Percentiles rank a stretch among this genome's conserved stretches.
These are phyloP conservation scores for Elongisporangium prolatum DNA, from an alignment of 352 stramenopile genomes.

Conservation along the genomic window DNA sequence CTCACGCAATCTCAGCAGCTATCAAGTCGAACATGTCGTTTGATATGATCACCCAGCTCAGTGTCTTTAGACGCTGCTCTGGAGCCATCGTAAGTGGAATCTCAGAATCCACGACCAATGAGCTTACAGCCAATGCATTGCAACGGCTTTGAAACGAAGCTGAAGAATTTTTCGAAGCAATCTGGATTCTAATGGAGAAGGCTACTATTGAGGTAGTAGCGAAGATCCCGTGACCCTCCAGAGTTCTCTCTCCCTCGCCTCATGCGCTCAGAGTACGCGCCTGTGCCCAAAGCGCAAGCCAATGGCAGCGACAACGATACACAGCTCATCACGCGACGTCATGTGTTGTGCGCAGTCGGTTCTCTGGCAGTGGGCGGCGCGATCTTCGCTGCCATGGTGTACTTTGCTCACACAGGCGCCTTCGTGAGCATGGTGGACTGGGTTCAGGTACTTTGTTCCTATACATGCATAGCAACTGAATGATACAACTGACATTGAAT, in stretches of 20 bases:
- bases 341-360: neutral
- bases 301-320: neutral
- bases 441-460: slow-evolving; percentile 25
- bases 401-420: slow-evolving; percentile 35
- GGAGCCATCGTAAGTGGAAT: no score
- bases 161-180: no score
- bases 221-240: neutral
- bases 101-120: no score
- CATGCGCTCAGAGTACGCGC: neutral
- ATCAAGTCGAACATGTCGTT: no score
- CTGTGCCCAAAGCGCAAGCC: neutral
- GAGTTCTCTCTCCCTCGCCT: neutral
- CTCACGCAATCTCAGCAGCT: no score
- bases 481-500: neutral
- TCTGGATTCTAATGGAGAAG: no score
- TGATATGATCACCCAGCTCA: no score
- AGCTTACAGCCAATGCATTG: no score
- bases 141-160: no score
- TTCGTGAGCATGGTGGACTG: slow-evolving; percentile 44
- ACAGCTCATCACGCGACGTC: neutral
- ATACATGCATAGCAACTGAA: neutral
- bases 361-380: neutral
- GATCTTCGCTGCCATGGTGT: neutral
- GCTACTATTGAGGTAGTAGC: no score
- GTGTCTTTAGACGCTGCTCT: no score